phyloP scores from a whole-genome alignment of 441 rosid genomes.

The Pelargonium australe region DNA sequence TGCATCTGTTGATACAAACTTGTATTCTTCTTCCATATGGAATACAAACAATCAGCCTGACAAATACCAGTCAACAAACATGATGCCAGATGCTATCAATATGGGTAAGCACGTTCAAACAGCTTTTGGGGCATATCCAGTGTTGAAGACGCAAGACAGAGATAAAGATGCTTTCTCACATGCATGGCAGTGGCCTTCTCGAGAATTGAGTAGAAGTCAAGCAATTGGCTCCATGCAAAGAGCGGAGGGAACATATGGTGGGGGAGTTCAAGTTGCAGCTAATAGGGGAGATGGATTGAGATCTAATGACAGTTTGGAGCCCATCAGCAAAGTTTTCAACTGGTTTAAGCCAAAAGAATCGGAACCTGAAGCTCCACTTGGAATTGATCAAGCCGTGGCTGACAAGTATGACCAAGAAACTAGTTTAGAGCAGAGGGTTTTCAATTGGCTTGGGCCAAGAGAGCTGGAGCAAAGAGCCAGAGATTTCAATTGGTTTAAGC shows the following conservation, averaged over 20 bases:
- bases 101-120: constrained; percentile 6
- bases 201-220: constrained; percentile 16
- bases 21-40: constrained; percentile 17
- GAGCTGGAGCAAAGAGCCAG: not conserved
- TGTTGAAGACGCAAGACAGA: constrained; percentile 16
- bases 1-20: constrained; percentile 10
- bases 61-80: constrained; percentile 10
- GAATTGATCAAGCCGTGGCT: too few species aligned
- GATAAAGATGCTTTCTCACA: constrained; percentile 7
- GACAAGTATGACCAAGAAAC: too few species aligned
- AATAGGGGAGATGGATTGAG: not conserved
- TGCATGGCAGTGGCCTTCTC: constrained; percentile 20
- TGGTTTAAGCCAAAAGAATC: not conserved
- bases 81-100: constrained; percentile 18
- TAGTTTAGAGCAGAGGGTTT: not conserved
- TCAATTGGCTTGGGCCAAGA: not conserved
- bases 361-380: too few species aligned
- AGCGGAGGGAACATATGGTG: not conserved
- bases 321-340: not conserved
- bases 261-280: not conserved
- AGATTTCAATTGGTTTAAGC: not conserved
- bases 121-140: constrained; percentile 15
- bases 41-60: constrained; percentile 13
- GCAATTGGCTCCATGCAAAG: constrained; percentile 9
- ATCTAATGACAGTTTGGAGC: not conserved